Evolutionary conservation across 2,329 filamentous ascomycete species (phyloP).

Genomic region (Fusarium staphyleae): DNA sequence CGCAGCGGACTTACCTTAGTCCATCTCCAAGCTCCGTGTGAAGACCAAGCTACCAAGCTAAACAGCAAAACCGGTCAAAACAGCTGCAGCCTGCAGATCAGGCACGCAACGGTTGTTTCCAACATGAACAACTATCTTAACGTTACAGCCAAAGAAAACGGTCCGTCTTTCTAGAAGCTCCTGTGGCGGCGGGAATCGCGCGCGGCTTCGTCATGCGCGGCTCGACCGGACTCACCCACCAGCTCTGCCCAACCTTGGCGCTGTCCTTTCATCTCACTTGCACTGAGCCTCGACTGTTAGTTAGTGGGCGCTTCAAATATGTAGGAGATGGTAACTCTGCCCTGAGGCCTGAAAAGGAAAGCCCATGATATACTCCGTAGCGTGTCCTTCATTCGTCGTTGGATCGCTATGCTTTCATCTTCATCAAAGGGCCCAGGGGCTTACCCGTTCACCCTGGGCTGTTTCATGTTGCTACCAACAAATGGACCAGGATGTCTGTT

Average conservation of each 20-base stretch:
- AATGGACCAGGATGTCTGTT: slow-evolving; percentile 20
- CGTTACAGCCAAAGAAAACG: slow-evolving; percentile 3
- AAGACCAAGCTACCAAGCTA: slow-evolving; percentile 9
- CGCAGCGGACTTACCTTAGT: slow-evolving; percentile 6
- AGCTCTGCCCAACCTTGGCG: slow-evolving; percentile 5
- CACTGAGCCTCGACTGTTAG: slow-evolving; percentile 6
- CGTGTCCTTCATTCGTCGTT: slow-evolving; percentile 1
- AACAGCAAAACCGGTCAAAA: no score
- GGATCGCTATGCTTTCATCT: slow-evolving; percentile 1
- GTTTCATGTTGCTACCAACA: slow-evolving; percentile 34
- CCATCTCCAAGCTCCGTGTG: background rate
- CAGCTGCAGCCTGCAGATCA: background rate
- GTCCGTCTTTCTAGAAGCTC: slow-evolving; percentile 30
- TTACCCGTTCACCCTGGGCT: slow-evolving; percentile 12
- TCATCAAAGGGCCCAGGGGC: slow-evolving; percentile 23
- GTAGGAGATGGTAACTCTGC: slow-evolving; percentile 14
- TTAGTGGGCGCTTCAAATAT: slow-evolving; percentile 1
- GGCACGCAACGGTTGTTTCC: slow-evolving; percentile 19
- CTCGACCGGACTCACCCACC: slow-evolving; percentile 9
- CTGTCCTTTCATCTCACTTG: slow-evolving; percentile 31
- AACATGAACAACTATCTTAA: background rate
- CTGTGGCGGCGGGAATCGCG: slow-evolving; percentile 16
- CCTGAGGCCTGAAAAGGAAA: slow-evolving; percentile 13
- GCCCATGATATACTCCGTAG: slow-evolving; percentile 2
- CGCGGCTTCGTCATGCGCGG: slow-evolving; percentile 13